These are phyloP conservation scores for Paraphysoderma sedebokerense DNA, from an alignment of 371 early-diverging fungal species.

Conservation along the genomic window DNA sequence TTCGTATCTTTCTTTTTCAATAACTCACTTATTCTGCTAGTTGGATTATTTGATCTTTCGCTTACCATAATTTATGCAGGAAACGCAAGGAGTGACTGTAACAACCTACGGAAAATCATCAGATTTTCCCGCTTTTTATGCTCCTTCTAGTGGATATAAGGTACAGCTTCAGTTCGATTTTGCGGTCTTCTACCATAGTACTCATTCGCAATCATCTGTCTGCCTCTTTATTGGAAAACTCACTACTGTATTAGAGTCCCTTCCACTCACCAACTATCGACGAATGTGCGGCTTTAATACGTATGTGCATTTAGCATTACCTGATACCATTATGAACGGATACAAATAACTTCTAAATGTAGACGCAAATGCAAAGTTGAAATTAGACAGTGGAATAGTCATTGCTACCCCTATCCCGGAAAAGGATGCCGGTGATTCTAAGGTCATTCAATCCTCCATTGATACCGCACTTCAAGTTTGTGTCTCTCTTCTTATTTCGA, in stretches of 20 bases:
- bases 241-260: constrained; percentile 28
- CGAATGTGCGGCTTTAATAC: constrained; percentile 49
- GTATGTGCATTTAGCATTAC: constrained; percentile 9
- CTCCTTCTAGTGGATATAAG: constrained; percentile 47
- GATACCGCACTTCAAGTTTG: constrained; percentile 42
- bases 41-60: neutral
- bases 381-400: constrained; percentile 59
- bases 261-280: constrained; percentile 29
- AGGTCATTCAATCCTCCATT: constrained; percentile 46
- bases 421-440: constrained; percentile 39
- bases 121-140: constrained; percentile 83
- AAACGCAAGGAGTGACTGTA: constrained; percentile 87
- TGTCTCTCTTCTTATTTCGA: neutral
- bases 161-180: too few relatives aligned
- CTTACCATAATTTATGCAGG: constrained; percentile 11
- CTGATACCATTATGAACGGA: neutral
- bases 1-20: constrained; percentile 3
- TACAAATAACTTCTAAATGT: neutral
- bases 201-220: neutral
- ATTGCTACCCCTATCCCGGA: constrained; percentile 79
- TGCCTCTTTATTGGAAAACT: neutral
- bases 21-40: neutral
- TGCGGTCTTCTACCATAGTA: neutral
- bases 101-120: constrained; percentile 40
- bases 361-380: constrained; percentile 46